Evolutionary conservation across 176 grass and related monocot genomes (phyloP).

Genomic region (Oryza meridionalis): DNA sequence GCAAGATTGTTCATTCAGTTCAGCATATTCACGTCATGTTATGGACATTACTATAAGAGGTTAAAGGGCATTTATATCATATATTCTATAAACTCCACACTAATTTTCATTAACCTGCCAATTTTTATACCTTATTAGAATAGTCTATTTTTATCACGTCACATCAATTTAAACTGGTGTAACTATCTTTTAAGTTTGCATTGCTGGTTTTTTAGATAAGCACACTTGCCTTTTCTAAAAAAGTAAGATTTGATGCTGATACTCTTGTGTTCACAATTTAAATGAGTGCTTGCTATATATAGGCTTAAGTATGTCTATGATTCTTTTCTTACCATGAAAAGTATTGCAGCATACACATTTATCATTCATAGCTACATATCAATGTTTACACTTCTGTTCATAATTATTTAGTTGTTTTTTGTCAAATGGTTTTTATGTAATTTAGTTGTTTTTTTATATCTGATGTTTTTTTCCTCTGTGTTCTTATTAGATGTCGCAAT

Average conservation of each 20-base stretch:
- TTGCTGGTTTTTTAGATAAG: background rate
- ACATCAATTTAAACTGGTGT: background rate
- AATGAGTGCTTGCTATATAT: background rate
- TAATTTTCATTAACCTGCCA: background rate
- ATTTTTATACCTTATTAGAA: background rate
- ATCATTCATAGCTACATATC: background rate
- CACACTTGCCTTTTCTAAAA: background rate
- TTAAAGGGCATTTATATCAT: background rate
- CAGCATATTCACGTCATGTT: background rate
- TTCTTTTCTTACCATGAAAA: background rate
- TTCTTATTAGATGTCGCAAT: constrained; percentile 77
- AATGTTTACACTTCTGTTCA: constrained; percentile 2
- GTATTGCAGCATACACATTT: constrained; percentile 2
- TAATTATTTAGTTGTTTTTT: background rate
- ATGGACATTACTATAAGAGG: background rate
- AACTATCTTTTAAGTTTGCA: background rate
- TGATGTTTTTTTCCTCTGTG: constrained; percentile 30
- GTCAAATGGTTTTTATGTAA: background rate
- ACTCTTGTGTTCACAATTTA: background rate
- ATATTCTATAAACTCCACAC: background rate
- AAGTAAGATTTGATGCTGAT: background rate
- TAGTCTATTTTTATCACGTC: background rate
- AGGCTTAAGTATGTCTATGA: background rate
- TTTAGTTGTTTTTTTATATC: constrained; percentile 29
- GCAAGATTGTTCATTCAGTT: background rate